Percentiles rank a stretch among this genome's conserved stretches.
phyloP scores from a whole-genome alignment of 176 grass and related monocot genomes.

The sorghum (Sorghum bicolor) region Sorghum_bicolor_NCBIv3 NC_012876.2:1293001-1293500 shows the following conservation, averaged over 20 bases:
- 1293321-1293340: conserved; percentile 60
- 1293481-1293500: conserved; percentile 22
- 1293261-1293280: background rate
- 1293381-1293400: conserved; percentile 81
- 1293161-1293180: background rate
- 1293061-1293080: background rate
- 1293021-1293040: background rate
- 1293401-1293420: conserved; percentile 59
- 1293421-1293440: conserved; percentile 55
- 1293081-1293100: background rate
- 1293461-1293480: conserved; percentile 17
- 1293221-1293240: background rate
- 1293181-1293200: background rate
- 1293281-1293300: background rate
- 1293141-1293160: background rate
- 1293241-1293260: background rate
- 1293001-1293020: background rate
- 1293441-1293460: conserved; percentile 32
- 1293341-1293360: conserved; percentile 71
- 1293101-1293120: background rate
- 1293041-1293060: background rate
- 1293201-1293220: background rate
- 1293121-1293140: background rate
- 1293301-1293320: background rate
- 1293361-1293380: conserved; percentile 76